phyloP scores from a whole-genome alignment of 1,284 basidiomycete species.

The Vanrija pseudolonga region DNA sequence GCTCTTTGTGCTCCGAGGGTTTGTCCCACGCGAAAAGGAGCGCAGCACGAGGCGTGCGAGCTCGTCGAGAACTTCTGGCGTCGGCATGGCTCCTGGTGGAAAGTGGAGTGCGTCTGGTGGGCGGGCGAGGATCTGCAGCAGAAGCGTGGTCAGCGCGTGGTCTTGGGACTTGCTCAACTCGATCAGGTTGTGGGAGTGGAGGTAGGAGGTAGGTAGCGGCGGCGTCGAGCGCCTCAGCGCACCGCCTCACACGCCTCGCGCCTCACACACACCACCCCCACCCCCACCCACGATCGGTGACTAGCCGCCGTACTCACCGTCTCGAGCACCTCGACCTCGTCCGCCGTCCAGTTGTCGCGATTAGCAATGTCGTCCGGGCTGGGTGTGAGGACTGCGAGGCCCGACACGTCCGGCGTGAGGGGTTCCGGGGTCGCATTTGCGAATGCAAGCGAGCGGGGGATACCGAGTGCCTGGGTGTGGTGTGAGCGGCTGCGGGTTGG shows the following conservation, averaged over 20 bases:
- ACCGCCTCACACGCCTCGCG: neutral
- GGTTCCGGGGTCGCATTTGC: neutral
- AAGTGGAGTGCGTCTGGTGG: slow-evolving; percentile 38
- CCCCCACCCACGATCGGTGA: no score
- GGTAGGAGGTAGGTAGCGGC: no score
- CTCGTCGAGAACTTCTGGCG: slow-evolving; percentile 39
- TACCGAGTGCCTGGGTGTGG: no score
- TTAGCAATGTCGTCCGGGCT: neutral
- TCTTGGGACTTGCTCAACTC: no score
- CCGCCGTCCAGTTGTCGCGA: slow-evolving; percentile 30
- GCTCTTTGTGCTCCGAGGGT: no score
- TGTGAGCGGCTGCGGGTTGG: no score
- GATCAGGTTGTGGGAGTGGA: no score
- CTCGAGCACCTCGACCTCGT: slow-evolving; percentile 36
- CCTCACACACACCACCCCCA: neutral
- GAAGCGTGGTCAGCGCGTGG: neutral
- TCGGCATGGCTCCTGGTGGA: slow-evolving; percentile 44
- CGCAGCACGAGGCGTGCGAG: slow-evolving; percentile 37
- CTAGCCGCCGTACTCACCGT: slow-evolving; percentile 24
- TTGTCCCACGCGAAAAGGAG: slow-evolving; percentile 4
- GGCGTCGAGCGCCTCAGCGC: slow-evolving; percentile 1
- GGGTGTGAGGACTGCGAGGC: neutral
- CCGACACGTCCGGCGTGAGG: slow-evolving; percentile 4
- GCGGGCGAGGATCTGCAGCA: slow-evolving; percentile 22
- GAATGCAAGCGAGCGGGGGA: no score